phyloP scores from a whole-genome alignment of 805 yeast species.

The Yarrowia alimentaria region DNA sequence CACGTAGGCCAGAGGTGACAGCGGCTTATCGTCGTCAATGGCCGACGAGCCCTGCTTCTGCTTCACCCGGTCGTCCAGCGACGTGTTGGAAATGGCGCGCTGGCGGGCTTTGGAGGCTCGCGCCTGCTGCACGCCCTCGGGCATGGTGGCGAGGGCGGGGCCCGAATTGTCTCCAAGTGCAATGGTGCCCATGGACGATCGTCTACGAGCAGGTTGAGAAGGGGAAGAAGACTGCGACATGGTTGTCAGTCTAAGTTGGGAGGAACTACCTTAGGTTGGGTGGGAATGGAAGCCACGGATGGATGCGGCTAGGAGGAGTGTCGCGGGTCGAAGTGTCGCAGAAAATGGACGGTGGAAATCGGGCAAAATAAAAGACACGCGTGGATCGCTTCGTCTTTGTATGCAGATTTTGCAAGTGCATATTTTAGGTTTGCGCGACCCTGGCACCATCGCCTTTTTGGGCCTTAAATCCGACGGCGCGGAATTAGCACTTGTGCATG shows the following conservation, averaged over 20 bases:
- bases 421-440: no score
- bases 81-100: slow-evolving; percentile 35
- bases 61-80: slow-evolving; percentile 26
- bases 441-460: no score
- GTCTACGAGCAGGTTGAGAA: slow-evolving; percentile 33
- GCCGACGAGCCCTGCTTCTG: no score
- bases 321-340: no score
- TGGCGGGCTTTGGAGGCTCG: slow-evolving; percentile 43
- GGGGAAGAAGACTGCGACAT: background rate
- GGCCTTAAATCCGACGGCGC: no score
- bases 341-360: no score
- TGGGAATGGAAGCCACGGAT: no score
- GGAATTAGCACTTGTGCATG: no score
- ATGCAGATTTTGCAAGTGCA: no score
- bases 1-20: slow-evolving; percentile 40
- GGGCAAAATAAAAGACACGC: no score
- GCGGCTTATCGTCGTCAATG: slow-evolving; percentile 2
- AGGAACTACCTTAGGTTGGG: background rate
- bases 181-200: slow-evolving; percentile 75
- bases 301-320: no score
- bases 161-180: slow-evolving; percentile 71
- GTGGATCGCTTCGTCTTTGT: no score
- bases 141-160: slow-evolving; percentile 66
- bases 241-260: background rate
- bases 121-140: slow-evolving; percentile 47